A percentile compares a stretch with the other conserved stretches of the same genome.
These are phyloP conservation scores for Phycomyces nitens DNA, from an alignment of 192 early-diverging fungal genomes.

Conservation along the genomic window DNA sequence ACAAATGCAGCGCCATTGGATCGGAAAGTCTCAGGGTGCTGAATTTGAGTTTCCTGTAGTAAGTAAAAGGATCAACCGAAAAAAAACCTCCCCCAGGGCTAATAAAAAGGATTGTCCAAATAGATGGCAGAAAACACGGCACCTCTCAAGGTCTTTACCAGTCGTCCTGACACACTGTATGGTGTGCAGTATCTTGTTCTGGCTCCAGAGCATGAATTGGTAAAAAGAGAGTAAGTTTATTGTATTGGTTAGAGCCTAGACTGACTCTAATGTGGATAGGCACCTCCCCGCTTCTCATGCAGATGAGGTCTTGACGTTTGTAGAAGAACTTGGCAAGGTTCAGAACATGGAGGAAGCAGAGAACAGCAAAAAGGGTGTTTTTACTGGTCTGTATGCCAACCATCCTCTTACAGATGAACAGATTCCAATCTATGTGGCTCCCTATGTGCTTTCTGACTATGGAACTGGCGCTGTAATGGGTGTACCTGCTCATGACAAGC, in stretches of 20 bases:
- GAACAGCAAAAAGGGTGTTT: constrained; percentile 44
- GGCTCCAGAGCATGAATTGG: constrained; percentile 53
- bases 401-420: constrained; percentile 56
- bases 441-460: constrained; percentile 74
- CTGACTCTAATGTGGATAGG: not conserved
- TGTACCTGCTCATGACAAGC: constrained; percentile 77
- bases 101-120: not conserved
- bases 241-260: not conserved
- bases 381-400: constrained; percentile 59
- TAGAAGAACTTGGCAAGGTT: constrained; percentile 18
- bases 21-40: constrained; percentile 80
- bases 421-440: constrained; percentile 69
- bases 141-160: constrained; percentile 69
- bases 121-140: not conserved
- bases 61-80: not conserved
- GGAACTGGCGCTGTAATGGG: constrained; percentile 85
- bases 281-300: constrained; percentile 22
- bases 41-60: constrained; percentile 61
- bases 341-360: constrained; percentile 33
- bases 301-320: constrained; percentile 25
- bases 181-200: constrained; percentile 73
- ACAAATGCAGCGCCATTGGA: constrained; percentile 90
- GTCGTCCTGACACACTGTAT: constrained; percentile 71
- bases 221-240: constrained; percentile 25
- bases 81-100: not conserved